These are phyloP conservation scores for Colletotrichum agaves DNA, from an alignment of 2,329 filamentous ascomycete species.

Conservation along the genomic window DNA sequence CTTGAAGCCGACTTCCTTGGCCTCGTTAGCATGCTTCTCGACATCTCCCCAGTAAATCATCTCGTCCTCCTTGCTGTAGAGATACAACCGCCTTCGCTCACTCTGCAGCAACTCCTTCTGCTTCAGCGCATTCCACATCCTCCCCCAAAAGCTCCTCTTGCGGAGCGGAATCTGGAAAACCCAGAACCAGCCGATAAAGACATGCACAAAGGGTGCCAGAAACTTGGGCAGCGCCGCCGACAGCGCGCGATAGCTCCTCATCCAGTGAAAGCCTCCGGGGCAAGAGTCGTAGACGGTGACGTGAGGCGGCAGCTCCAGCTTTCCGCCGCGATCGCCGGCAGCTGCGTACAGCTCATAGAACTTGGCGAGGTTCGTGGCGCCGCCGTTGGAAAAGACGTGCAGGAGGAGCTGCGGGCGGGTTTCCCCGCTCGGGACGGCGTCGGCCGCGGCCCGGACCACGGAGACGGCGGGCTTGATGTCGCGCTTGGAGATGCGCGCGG, in stretches of 20 bases:
- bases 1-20: constrained; percentile 50
- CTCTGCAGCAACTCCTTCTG: constrained; percentile 44
- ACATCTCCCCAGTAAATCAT: constrained; percentile 60
- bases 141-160: constrained; percentile 45
- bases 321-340: constrained; percentile 38
- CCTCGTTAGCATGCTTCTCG: constrained; percentile 58
- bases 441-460: constrained; percentile 49
- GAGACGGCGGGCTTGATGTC: constrained; percentile 53
- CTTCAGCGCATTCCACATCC: constrained; percentile 52
- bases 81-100: constrained; percentile 60
- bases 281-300: constrained; percentile 60
- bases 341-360: constrained; percentile 50
- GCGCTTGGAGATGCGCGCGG: constrained; percentile 44
- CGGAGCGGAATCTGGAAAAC: constrained; percentile 45
- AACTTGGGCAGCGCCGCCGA: constrained; percentile 49
- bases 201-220: constrained; percentile 48
- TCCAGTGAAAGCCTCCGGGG: constrained; percentile 57
- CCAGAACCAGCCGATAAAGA: constrained; percentile 48
- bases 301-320: constrained; percentile 51
- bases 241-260: constrained; percentile 52
- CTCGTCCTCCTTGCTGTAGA: constrained; percentile 61
- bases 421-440: constrained; percentile 37
- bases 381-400: constrained; percentile 66
- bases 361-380: constrained; percentile 53
- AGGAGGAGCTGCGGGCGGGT: constrained; percentile 50